Evolutionary conservation across 441 rosid species (phyloP), one percentile per base, ranked within the genome.

Genomic region (Erysimum cheiri): DNA sequence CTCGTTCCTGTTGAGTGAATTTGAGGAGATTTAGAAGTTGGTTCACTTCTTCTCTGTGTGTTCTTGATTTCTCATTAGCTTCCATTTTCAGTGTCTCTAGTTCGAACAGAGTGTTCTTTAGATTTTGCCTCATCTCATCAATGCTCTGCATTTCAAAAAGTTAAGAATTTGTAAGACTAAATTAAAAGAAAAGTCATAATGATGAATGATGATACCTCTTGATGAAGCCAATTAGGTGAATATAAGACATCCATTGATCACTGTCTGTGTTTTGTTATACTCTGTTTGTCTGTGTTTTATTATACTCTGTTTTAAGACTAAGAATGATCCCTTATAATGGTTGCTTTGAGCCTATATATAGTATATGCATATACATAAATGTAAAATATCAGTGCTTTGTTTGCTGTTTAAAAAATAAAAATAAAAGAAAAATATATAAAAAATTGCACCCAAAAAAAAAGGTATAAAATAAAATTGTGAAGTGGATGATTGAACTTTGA

Each of bases 1-100:
- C 96, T 71, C 99, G 85, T 80, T 95, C 95, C 58, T 83, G 85
- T 68, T 72, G 80, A 32, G 92, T 90, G 31, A 59, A 8, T 43
- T 85, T 82, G 3, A 95, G 77, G 59, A 87, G 89, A 40, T 67
- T 70, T 32, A 83, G 48, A 55, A 95, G 70, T 4, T 82, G 81
- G 71, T 80, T 83, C 1, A 72, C 33, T 47, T 81, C 79, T 39
- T 86, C 88, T 59, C 32, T 72, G 75, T 83, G 81, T 69, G 81
- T 90, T 60, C 78, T 85, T 65, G 82, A 48, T 49, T 80, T 81
- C 52, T 87, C 89, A 13, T 32, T 74, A 12, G 88, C 87, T 76
- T 86, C 89, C 64, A 78, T 80, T 80, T 78, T 90, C 36, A 85
- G 47, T 4, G 91, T 70, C 49, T 92, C 93, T 36, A 92, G 67